Conservation (phyloP, 345 rosid genomes). For the Camelina neglecta region DNA sequence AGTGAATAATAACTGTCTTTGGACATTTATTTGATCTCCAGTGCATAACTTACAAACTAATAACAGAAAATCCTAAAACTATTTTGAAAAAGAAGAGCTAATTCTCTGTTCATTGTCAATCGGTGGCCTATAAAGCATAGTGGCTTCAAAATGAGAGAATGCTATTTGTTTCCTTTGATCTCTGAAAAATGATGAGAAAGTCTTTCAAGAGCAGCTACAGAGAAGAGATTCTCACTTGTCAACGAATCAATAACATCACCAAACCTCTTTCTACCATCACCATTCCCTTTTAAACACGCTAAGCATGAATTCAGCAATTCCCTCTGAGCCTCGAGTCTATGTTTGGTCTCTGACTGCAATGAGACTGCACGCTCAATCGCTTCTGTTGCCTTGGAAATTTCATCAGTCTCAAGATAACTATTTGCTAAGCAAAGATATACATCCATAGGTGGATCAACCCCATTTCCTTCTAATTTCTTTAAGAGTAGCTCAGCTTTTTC, state of each 20-base stretch:
- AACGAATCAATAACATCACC: not conserved
- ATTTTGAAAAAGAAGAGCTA: not conserved
- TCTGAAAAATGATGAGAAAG: not conserved
- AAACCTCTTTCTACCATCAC: not conserved
- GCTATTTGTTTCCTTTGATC: not conserved
- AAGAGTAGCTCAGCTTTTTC: constrained; percentile 9
- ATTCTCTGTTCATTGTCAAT: not conserved
- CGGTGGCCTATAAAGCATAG: not conserved
- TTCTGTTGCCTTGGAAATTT: not conserved
- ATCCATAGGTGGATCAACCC: not conserved
- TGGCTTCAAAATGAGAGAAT: not conserved
- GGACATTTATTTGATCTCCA: no score
- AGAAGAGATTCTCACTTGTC: not conserved
- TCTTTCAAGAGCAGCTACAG: not conserved
- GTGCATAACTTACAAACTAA: not conserved
- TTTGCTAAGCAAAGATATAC: not conserved
- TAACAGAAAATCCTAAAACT: not conserved
- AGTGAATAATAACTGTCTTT: no score
- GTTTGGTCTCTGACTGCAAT: not conserved
- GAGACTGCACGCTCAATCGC: not conserved
- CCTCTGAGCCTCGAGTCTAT: constrained; percentile 1
- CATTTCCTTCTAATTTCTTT: not conserved
- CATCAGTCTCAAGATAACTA: constrained; percentile 1
- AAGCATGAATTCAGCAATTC: constrained; percentile 6
- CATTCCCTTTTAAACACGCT: not conserved